Evolutionary conservation across 2,329 filamentous ascomycete genomes (phyloP).

Genomic region (Colletotrichum neosansevieriae): DNA sequence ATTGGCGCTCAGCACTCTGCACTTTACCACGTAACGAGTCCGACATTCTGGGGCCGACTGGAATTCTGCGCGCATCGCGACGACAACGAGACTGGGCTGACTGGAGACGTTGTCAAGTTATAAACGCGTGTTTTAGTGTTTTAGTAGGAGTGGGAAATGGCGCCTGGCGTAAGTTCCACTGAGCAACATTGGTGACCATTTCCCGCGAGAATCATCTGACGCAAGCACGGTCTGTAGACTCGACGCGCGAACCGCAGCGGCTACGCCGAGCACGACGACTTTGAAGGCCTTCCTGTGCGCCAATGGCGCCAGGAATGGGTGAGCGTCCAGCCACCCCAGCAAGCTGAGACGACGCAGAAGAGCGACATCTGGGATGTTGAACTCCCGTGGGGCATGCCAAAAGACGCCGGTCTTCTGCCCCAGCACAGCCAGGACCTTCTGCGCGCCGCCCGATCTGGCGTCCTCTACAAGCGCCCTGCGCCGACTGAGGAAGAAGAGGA

Average conservation of each 20-base stretch:
- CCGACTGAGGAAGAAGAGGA: constrained; percentile 71
- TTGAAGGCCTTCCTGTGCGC: constrained; percentile 83
- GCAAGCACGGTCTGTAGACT: constrained; percentile 54
- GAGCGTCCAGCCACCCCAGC: constrained; percentile 73
- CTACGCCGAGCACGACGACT: constrained; percentile 71
- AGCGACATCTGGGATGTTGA: constrained; percentile 81
- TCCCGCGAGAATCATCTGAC: constrained; percentile 43
- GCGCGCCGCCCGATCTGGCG: constrained; percentile 82
- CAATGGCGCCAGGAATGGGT: constrained; percentile 86
- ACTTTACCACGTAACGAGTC: not conserved
- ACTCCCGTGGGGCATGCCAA: constrained; percentile 83
- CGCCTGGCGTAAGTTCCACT: constrained; percentile 52
- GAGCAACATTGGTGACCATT: not conserved
- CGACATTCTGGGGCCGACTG: not conserved
- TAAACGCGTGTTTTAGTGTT: not conserved
- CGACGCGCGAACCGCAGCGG: constrained; percentile 68
- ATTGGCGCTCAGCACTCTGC: not conserved
- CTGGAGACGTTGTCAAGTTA: not conserved
- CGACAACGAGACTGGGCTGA: not conserved
- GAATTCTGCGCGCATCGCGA: constrained; percentile 19
- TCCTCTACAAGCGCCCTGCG: constrained; percentile 78
- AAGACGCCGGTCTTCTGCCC: constrained; percentile 82
- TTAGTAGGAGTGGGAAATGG: constrained; percentile 47
- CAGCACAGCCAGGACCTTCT: constrained; percentile 86
- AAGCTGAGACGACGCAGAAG: constrained; percentile 71